Evolutionary conservation across 495 filamentous ascomycete species (phyloP), one percentile per base, ranked within the genome.

Genomic region (Penicillium ochrochloron): DNA sequence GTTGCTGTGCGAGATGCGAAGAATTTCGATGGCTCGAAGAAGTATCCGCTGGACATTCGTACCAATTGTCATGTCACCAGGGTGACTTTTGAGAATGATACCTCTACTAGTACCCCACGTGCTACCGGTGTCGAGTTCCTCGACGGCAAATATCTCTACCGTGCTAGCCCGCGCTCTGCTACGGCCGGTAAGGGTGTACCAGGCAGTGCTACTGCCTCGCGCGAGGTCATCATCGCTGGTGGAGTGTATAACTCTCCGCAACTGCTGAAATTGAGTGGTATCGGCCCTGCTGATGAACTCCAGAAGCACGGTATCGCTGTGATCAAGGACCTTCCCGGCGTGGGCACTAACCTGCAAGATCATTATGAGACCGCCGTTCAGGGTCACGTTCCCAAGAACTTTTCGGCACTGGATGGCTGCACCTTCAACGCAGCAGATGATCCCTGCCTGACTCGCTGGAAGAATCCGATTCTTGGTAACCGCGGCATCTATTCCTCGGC

Each of bases 331-430:
- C 76, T 88, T 0, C 86, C 88, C 0, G 86, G 84, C 19, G 88
- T 91, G 0, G 89, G 89, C 41, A 78, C 79, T 17, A 91, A 91
- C 67, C 73, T 91, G 1, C 88, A 90, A 59, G 87, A 91, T 66
- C 86, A 86, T 70, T 85, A 87, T 68, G 87, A 89, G 60, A 79
- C 76, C 25, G 67, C 76, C 35, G 80, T 88, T 7, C 76, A 80
- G 35, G 82, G 75, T 53, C 73, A 79, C 2, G 71, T 76, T 9
- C 78, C 82, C 23, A 53, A 69, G 21, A 72, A 83, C 68, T 84
- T 80, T 62, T 66, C 71, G 0, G 70, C 77, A 0, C 72, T 84
- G 39, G 57, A 75, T 5, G 78, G 74, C 9, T 87, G 84, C 72
- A 83, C 81, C 5, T 74, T 80, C 68, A 55, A 66, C 67, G 29